A percentile compares a stretch with the other conserved stretches of the same genome.
These are phyloP conservation scores for Tylopilus cervinicoccineus DNA, from an alignment of 768 basidiomycete genomes.

Conservation along the genomic window DNA sequence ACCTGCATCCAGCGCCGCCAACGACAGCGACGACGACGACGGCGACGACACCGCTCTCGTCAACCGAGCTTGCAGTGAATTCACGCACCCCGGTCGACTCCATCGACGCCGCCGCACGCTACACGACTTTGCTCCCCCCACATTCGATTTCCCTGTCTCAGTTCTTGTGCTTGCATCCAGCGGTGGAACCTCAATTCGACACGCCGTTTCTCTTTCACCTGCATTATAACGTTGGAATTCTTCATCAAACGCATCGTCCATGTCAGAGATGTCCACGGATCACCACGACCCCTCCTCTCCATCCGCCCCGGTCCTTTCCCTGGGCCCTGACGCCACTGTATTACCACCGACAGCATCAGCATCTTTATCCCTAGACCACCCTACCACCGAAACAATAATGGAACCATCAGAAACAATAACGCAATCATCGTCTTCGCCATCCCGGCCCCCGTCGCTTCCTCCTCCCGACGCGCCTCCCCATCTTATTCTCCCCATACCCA, in stretches of 20 bases:
- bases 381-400: constrained; percentile 19
- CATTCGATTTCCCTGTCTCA: constrained; percentile 3
- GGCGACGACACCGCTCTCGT: not conserved
- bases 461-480: constrained; percentile 22
- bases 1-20: constrained; percentile 8
- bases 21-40: constrained; percentile 12
- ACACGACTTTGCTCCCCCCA: constrained; percentile 5
- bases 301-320: constrained; percentile 10
- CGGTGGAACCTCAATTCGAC: constrained; percentile 8
- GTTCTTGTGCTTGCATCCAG: constrained; percentile 6
- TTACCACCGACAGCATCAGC: constrained; percentile 18
- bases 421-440: constrained; percentile 11
- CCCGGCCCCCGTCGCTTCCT: constrained; percentile 19
- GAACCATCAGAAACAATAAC: constrained; percentile 17
- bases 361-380: constrained; percentile 21
- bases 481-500: constrained; percentile 42
- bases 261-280: constrained; percentile 25
- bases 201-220: constrained; percentile 4
- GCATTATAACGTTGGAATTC: constrained; percentile 18
- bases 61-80: not conserved
- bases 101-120: not conserved
- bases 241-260: constrained; percentile 9
- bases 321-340: constrained; percentile 22
- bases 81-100: not conserved
- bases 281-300: constrained; percentile 20